Evolutionary conservation across 495 filamentous ascomycete species (phyloP), one percentile per base, ranked within the genome.

Genomic region (Penicillium salamii): DNA sequence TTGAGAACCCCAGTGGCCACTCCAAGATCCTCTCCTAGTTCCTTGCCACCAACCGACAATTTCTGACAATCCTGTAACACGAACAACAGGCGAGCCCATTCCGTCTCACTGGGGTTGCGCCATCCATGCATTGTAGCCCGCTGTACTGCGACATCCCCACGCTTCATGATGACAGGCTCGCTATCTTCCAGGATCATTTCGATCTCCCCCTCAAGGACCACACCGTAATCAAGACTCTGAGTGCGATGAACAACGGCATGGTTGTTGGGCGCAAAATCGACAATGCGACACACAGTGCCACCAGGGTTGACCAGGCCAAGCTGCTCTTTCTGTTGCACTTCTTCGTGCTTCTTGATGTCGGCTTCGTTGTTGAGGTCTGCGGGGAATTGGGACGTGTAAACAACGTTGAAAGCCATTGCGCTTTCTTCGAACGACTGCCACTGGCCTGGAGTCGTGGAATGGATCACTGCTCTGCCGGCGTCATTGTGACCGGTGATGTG

Each of bases 121-220:
- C 72, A 75, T n/a, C 59, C 70, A 56, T 75, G 72, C 58, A 66
- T 71, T 15, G 72, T 73, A 36, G 78, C 78, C 49, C 85, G 77
- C 37, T 89, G 78, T 55, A 88, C 67, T 48, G 87, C 85, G 14
- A 87, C 80, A 61, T 91, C 87, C 18, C 83, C 81, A 35, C 85
- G 84, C 55, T 84, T 78, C 68, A 90, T 45, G 54, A 82, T 55
- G 39, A 82, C 81, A 49, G 80, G 80, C 3, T 76, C 70, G n/a
- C 72, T 76, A 0, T 80, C 78, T 63, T 90, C 86, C 37, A 73
- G 78, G 78, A 87, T 82, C 68, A 91, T 88, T 61, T 91, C 88
- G 40, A 92, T 33, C 56, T 78, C 61, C 0, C 89, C 89, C 59
- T 91, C 87, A n/a, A 93, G 49, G 20, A 93, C 79, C 47, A 90